Evolutionary conservation across 2,329 filamentous ascomycete species (phyloP), one percentile per base, ranked within the genome.

Genomic region (Penicillium sp.): DNA sequence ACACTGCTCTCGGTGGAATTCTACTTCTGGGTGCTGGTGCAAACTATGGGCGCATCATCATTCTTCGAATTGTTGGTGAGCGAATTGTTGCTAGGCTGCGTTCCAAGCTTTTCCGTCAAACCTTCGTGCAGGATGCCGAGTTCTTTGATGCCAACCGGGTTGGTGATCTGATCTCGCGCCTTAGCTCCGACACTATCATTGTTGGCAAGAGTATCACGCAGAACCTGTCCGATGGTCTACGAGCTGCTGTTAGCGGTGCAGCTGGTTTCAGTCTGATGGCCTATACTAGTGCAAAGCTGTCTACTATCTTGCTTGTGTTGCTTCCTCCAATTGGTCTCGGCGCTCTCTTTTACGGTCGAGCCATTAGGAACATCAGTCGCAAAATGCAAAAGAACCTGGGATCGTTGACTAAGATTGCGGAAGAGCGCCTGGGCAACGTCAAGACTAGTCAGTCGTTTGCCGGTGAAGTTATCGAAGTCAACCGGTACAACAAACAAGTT

Each of bases 111-210:
- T 99, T 96, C 77, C 86, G 91, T 61, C 86, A 89, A 60, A 99
- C 94, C 0, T 96, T 95, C 65, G 83, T 94, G n/a, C 94, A 99
- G 72, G 94, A 99, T 72, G 94, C 94, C 55, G 94, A 97, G 68
- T 99, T 99, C 77, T 99, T 99, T 69, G 94, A 99, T 71, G 94
- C 94, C 38, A 99, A 99, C 76, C 85, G 94, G 27, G 92, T 97
- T 27, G 94, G 94, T 71, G 94, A 99, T 71, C 79, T 99, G 64
- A 97, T 99, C 68, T 97, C 93, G 37, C 88, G 95, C 37, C 84
- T 99, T 44, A 92, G 93, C 67, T 96, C 92, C 2, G 95, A 99
- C 72, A 97, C 94, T 0, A 91, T 97, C 68, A 95, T 99, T 68
- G 94, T 99, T 52, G 94, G 93, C 69, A 99, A 99, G 76, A 96